Evolutionary conservation across 192 early-diverging fungal species (phyloP), one percentile per base, ranked within the genome.

Genomic region (Helicostylum pulchrum): DNA sequence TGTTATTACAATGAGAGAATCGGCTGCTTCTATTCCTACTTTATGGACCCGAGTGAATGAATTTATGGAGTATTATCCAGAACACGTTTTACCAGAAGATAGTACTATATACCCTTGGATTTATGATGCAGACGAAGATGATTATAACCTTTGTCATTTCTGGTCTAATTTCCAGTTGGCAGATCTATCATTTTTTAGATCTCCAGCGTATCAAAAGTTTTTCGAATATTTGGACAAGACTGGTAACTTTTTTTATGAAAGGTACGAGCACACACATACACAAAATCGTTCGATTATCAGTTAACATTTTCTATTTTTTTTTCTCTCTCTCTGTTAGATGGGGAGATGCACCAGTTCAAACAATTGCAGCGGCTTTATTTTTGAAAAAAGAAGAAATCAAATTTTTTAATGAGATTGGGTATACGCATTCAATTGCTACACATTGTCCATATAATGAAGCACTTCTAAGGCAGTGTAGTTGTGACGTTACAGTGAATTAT

Each of bases 101-200:
- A 55, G 70, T 0, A 75, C 71, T 34, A 73, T 65, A 4, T 61
- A 76, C 23, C 61, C 65, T 36, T 84, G 87, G 72, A 71, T 90
- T 36, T 80, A 83, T 12, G 61, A 78, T 26, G 74, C 81, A 48
- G 63, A 66, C 32, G 64, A 78, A 31, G 80, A 78, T 61, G 54
- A 67, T 7, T 88, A 87, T 64, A 86, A 87, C 54, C 73, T 72
- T 3, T 91, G 85, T 73, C 85, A 89, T 58, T 87, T 87, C 53
- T 92, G 92, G 92, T 83, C 83, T 32, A 94, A 94, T 60, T 95
- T 95, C 78, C 92, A 94, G 71, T 93, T 95, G 52, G 90, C 78
- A 23, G 75, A 85, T 57, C 61, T 91, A 63, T 74, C 85, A n/a
- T 83, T 93, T 53, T 88, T 85, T 65, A 76, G 87, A 36, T 87